Conservation (phyloP, 116 monocot species). For the Zostera marina region DNA sequence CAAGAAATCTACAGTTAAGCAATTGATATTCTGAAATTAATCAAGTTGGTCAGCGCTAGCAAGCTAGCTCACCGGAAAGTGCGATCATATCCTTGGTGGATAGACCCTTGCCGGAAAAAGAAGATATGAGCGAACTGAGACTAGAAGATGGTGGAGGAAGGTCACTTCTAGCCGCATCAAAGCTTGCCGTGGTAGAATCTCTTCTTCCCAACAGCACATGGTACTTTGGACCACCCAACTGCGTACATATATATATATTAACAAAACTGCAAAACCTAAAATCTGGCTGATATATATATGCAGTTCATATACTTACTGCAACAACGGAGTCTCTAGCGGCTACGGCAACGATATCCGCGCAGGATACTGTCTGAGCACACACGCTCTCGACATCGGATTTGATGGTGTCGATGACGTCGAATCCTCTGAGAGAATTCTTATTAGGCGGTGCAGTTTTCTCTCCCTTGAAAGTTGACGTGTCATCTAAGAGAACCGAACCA, state of each 20-base stretch:
- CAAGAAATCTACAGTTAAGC: background rate
- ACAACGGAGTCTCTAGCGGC: slow-evolving; percentile 37
- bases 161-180: slow-evolving; percentile 30
- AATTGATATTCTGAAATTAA: background rate
- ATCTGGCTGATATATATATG: background rate
- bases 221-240: slow-evolving; percentile 29
- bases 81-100: slow-evolving; percentile 51
- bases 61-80: slow-evolving; percentile 28
- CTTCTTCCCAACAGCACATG: slow-evolving; percentile 48
- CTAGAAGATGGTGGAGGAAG: slow-evolving; percentile 40
- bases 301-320: slow-evolving; percentile 14
- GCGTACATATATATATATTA: background rate
- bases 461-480: slow-evolving; percentile 37
- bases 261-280: no score
- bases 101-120: slow-evolving; percentile 47
- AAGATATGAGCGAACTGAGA: slow-evolving; percentile 37
- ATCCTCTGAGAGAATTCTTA: slow-evolving; percentile 27
- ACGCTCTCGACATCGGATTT: slow-evolving; percentile 32
- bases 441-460: slow-evolving; percentile 49
- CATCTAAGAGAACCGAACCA: slow-evolving; percentile 42
- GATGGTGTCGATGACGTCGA: slow-evolving; percentile 43
- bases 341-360: slow-evolving; percentile 54
- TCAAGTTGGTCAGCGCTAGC: background rate
- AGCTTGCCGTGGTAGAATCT: slow-evolving; percentile 47
- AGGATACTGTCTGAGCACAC: slow-evolving; percentile 40